These are phyloP conservation scores for Inosperma sp. DNA, from an alignment of 768 basidiomycete species.

Conservation along the genomic window DNA sequence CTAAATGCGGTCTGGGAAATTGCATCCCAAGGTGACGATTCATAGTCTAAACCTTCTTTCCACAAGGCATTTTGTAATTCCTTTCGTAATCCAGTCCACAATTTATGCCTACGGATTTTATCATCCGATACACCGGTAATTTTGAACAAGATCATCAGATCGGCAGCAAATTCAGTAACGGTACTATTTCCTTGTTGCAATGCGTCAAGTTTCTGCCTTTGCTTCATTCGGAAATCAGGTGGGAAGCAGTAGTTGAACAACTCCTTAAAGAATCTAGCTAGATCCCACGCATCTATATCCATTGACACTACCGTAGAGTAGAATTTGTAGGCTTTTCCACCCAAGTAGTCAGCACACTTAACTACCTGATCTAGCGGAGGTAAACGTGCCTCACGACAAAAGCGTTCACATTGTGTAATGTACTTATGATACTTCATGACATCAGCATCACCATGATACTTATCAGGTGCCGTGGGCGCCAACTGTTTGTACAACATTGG, in stretches of 20 bases:
- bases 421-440: conserved; percentile 12
- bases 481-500: conserved; percentile 11
- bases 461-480: conserved; percentile 9
- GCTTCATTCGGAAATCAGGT: conserved; percentile 3
- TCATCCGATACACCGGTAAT: conserved; percentile 7
- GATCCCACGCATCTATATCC: too few relatives aligned
- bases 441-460: conserved; percentile 12
- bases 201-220: conserved; percentile 7
- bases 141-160: conserved; percentile 6
- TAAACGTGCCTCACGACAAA: conserved; percentile 7
- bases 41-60: too few relatives aligned
- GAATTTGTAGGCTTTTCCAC: too few relatives aligned
- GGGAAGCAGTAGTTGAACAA: conserved; percentile 8
- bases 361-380: conserved; percentile 27
- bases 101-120: conserved; percentile 2
- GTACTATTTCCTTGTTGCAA: neutral
- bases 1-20: too few relatives aligned
- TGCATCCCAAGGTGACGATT: too few relatives aligned
- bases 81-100: too few relatives aligned
- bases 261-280: conserved; percentile 1
- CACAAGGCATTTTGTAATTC: too few relatives aligned
- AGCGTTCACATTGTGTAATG: conserved; percentile 9
- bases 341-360: too few relatives aligned
- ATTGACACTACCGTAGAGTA: too few relatives aligned
- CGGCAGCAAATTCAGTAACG: conserved; percentile 2